phyloP scores from a whole-genome alignment of 306 rosid genomes.

The Castanopsis chinensis region DNA sequence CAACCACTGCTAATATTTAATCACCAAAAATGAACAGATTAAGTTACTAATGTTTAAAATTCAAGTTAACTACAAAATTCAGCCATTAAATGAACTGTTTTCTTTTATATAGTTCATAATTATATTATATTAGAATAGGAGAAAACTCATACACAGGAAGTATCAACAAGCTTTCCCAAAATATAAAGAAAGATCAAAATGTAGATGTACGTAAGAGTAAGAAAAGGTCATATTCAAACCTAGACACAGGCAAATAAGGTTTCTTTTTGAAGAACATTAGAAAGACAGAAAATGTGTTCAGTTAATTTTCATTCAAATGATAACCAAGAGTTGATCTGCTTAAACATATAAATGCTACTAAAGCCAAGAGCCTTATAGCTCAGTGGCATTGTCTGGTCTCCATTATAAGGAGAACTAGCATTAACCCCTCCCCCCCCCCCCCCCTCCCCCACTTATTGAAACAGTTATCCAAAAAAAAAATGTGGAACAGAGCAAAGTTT shows the following conservation, averaged over 20 bases:
- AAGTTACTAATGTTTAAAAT: conserved; percentile 12
- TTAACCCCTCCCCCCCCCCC: too few species aligned
- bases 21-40: conserved; percentile 27
- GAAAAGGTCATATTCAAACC: neutral
- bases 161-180: neutral
- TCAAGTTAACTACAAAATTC: conserved; percentile 10
- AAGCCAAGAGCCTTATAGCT: neutral
- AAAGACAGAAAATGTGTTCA: neutral
- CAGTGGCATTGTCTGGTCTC: too few species aligned
- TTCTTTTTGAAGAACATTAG: neutral
- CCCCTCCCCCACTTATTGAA: too few species aligned
- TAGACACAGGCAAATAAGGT: neutral
- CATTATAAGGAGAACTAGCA: too few species aligned
- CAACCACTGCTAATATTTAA: conserved; percentile 72
- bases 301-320: neutral
- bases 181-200: neutral
- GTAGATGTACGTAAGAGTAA: neutral
- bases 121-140: neutral
- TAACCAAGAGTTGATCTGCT: neutral
- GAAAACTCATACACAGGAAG: neutral
- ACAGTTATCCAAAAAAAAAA: neutral
- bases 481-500: conserved; percentile 19
- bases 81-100: neutral
- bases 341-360: neutral
- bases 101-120: neutral